Percentiles rank a stretch among this genome's conserved stretches.
Evolutionary conservation across 805 yeast genomes (phyloP).

Genomic region (Candida parachauliodes): DNA sequence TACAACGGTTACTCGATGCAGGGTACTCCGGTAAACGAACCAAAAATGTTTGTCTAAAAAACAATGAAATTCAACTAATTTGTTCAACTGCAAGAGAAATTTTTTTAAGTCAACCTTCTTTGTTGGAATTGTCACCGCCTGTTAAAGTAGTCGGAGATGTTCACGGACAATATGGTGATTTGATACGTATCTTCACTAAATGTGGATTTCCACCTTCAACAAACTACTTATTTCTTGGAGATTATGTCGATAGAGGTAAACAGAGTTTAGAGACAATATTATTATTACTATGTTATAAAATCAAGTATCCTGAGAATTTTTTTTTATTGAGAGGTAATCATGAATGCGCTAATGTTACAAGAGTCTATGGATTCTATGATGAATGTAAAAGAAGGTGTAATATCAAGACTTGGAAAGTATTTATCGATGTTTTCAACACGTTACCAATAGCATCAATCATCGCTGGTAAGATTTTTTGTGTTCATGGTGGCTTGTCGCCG

Average conservation of each 20-base stretch:
- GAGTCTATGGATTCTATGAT: slow-evolving; percentile 96
- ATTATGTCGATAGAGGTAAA: slow-evolving; percentile 96
- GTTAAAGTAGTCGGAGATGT: slow-evolving; percentile 91
- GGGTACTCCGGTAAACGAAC: slow-evolving; percentile 95
- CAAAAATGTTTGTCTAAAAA: slow-evolving; percentile 81
- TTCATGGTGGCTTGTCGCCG: slow-evolving; percentile 82
- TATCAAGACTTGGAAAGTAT: slow-evolving; percentile 89
- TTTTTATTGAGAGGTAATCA: slow-evolving; percentile 92
- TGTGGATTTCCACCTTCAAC: slow-evolving; percentile 97
- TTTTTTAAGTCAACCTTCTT: slow-evolving; percentile 83
- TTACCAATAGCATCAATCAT: slow-evolving; percentile 94
- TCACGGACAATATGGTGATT: slow-evolving; percentile 93
- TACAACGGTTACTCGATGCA: slow-evolving; percentile 88
- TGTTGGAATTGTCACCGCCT: slow-evolving; percentile 82
- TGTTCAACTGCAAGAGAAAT: slow-evolving; percentile 88
- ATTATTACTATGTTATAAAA: slow-evolving; percentile 84
- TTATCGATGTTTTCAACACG: slow-evolving; percentile 92
- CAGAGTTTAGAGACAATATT: slow-evolving; percentile 92
- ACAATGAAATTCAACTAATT: slow-evolving; percentile 80
- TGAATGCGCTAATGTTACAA: slow-evolving; percentile 94
- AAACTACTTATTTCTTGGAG: slow-evolving; percentile 90
- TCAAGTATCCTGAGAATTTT: slow-evolving; percentile 95
- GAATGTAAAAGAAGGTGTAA: slow-evolving; percentile 94
- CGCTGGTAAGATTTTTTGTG: slow-evolving; percentile 91
- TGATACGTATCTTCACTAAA: slow-evolving; percentile 85